Conservation (phyloP, 352 stramenopile genomes). For the Globisporangium apiculatum region DNA sequence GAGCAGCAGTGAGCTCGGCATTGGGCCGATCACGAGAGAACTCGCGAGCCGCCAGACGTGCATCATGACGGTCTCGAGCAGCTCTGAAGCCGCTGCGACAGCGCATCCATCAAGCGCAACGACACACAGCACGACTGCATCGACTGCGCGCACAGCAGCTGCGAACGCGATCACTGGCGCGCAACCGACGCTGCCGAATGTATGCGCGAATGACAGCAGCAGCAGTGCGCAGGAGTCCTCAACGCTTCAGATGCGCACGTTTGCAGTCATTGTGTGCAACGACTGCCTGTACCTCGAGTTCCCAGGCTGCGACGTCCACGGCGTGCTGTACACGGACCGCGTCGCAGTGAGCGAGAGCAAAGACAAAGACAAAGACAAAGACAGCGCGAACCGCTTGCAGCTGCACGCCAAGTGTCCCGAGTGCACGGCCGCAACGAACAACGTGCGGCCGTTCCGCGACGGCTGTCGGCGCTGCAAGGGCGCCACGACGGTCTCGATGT, state of each 20-base stretch:
- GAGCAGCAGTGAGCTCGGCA: constrained; percentile 2
- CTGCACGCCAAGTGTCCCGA: constrained; percentile 78
- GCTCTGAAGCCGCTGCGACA: constrained; percentile 14
- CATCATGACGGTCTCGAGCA: constrained; percentile 42
- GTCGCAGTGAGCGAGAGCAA: constrained; percentile 13
- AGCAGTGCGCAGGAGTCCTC: neutral
- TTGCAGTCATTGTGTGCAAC: constrained; percentile 77
- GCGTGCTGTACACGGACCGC: constrained; percentile 72
- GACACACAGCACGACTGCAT: constrained; percentile 2
- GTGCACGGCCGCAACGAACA: constrained; percentile 77
- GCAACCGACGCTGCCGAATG: constrained; percentile 1
- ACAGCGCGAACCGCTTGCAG: neutral
- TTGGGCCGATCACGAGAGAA: constrained; percentile 8
- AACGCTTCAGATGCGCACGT: constrained; percentile 35
- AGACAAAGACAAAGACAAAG: constrained; percentile 9
- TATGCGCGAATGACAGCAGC: neutral
- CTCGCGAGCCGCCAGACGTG: constrained; percentile 3
- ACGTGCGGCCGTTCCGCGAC: constrained; percentile 76
- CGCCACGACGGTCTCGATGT: constrained; percentile 62
- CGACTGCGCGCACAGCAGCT: neutral
- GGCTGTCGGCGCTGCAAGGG: constrained; percentile 80
- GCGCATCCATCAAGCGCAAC: neutral
- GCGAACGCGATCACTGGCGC: neutral
- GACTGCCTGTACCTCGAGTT: constrained; percentile 86
- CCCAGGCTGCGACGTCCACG: constrained; percentile 80